Percentiles rank a stretch among this genome's conserved stretches.
Evolutionary conservation across 2,329 filamentous ascomycete genomes (phyloP).

Genomic region (Alternaria sp.): DNA sequence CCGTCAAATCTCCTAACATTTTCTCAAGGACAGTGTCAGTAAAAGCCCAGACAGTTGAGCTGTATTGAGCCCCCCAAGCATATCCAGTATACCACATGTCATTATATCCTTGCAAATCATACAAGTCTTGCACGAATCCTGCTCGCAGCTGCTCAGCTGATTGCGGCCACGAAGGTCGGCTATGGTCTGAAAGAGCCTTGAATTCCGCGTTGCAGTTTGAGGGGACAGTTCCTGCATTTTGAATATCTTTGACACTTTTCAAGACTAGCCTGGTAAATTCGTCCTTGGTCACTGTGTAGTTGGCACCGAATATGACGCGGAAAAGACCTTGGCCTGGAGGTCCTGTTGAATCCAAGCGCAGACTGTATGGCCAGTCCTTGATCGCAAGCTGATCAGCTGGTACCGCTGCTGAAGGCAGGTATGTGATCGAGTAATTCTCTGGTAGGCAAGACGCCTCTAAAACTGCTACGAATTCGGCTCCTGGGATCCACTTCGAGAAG

Average conservation of each 20-base stretch:
- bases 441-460: slow-evolving; percentile 30
- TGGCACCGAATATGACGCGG: slow-evolving; percentile 27
- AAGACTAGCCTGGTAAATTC: slow-evolving; percentile 15
- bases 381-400: slow-evolving; percentile 26
- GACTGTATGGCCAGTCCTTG: slow-evolving; percentile 26
- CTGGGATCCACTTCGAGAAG: slow-evolving; percentile 18
- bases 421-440: slow-evolving; percentile 27
- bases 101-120: slow-evolving; percentile 29
- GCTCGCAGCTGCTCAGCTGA: slow-evolving; percentile 15
- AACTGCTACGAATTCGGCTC: slow-evolving; percentile 25
- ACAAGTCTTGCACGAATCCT: slow-evolving; percentile 33
- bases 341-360: slow-evolving; percentile 31
- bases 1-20: slow-evolving; percentile 17
- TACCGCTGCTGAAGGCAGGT: slow-evolving; percentile 12
- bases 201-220: slow-evolving; percentile 20
- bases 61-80: slow-evolving; percentile 28
- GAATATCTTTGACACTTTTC: slow-evolving; percentile 12
- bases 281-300: slow-evolving; percentile 16
- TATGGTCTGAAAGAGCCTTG: slow-evolving; percentile 27
- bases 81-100: slow-evolving; percentile 33
- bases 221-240: slow-evolving; percentile 17
- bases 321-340: slow-evolving; percentile 23
- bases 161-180: slow-evolving; percentile 21
- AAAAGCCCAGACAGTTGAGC: slow-evolving; percentile 33
- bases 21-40: slow-evolving; percentile 29